Evolutionary conservation across 2,329 filamentous ascomycete genomes (phyloP).

Genomic region (Colletotrichum sansevieriae): DNA sequence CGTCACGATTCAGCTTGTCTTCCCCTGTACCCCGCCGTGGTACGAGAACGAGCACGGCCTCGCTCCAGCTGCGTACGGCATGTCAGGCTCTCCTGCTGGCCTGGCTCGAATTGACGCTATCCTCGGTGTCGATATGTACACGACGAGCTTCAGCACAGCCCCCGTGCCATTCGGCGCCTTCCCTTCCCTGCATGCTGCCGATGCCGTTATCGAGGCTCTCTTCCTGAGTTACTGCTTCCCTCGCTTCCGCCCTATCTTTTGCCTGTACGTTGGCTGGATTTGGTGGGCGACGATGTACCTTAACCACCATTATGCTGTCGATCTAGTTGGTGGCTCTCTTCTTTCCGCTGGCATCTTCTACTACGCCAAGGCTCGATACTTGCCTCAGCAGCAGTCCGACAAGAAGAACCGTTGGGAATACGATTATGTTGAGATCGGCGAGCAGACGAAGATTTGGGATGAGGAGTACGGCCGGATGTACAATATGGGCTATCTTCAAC

Average conservation of each 20-base stretch:
- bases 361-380: constrained; percentile 81
- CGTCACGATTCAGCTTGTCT: constrained; percentile 88
- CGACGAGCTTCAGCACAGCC: constrained; percentile 89
- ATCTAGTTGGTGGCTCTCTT: constrained; percentile 88
- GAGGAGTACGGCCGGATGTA: constrained; percentile 64
- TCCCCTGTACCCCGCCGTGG: constrained; percentile 96
- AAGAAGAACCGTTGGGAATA: constrained; percentile 96
- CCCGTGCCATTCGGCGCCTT: constrained; percentile 96
- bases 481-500: constrained; percentile 60
- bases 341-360: constrained; percentile 85
- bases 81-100: constrained; percentile 89
- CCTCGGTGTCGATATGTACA: constrained; percentile 94
- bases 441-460: constrained; percentile 60
- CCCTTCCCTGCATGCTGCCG: constrained; percentile 90
- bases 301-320: constrained; percentile 96
- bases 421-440: constrained; percentile 90
- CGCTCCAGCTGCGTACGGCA: constrained; percentile 91
- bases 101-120: constrained; percentile 89
- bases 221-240: constrained; percentile 97
- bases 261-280: constrained; percentile 89
- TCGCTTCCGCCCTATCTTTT: constrained; percentile 81
- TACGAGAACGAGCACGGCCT: constrained; percentile 95
- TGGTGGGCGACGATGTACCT: constrained; percentile 99
- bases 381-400: constrained; percentile 85
- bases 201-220: constrained; percentile 88